Base-by-base conservation (phyloP, 2,329 filamentous ascomycete genomes). In the Bipolaris gigantea region DNA sequence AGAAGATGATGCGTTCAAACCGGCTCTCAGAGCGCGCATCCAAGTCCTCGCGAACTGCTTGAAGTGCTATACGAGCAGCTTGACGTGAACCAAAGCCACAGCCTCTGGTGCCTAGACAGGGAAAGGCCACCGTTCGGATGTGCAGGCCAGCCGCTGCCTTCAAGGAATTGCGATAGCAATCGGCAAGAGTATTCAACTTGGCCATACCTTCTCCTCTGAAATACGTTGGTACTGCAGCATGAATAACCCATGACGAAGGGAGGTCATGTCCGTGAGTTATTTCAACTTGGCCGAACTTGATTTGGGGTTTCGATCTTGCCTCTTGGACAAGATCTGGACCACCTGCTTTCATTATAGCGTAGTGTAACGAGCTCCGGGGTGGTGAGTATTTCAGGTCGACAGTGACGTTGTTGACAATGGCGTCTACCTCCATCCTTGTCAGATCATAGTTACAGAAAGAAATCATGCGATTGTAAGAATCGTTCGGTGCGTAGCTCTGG, bases 361-460 rank as follows among this genome's bases (percentile, higher is more conserved):
- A 32, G 16, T 71, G 70, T 15, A 74, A 58, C 3, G 60, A 67
- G 2, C 57, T 51, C 7, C 30, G 43, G 8, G 33, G 10, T 48
- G 48, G 60, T 9, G 53, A 48, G 33, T 55, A 11, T 6, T 51
- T 60, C 46, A 71, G 41, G 2, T 53, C 39, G 7, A 25, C 39
- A 13, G 66, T 67, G 1, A 69, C 64, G 38, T 65, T 69, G 38
- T 70, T 73, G 10, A 75, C 66, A 18, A 75, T 73, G 10, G 70
- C 70, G 38, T 73, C 72, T 0, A 73, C 70, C 21, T 64, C 61
- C 3, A 75, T 30, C n/a, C 58, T 61, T 0, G 70, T 73, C 6
- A 75, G 46, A 27, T 74, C 68, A 42, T 70, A 58, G 38, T 59
- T 60, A 34, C 65, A 65, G 34, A 73, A 66, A 1, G 67, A 70